These are phyloP conservation scores for Fusarium clavum DNA, from an alignment of 2,329 filamentous ascomycete genomes.

Conservation along the genomic window DNA sequence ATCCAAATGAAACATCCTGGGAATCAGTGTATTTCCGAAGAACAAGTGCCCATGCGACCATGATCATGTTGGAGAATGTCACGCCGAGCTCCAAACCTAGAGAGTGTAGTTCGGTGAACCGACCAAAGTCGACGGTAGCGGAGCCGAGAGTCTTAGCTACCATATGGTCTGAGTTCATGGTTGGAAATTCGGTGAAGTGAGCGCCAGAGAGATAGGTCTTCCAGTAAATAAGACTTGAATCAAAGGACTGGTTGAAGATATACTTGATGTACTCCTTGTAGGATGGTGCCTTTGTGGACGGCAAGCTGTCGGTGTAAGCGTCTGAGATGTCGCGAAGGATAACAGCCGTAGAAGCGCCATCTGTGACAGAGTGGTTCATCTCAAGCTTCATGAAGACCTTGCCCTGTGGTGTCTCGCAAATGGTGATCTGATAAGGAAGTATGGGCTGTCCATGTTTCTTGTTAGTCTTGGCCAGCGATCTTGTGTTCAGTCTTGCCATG, in stretches of 20 bases:
- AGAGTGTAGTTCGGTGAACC: constrained; percentile 8
- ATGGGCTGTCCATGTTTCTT: constrained; percentile 11
- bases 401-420: constrained; percentile 35
- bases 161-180: neutral
- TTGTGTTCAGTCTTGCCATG: constrained; percentile 38
- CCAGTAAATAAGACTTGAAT: constrained; percentile 39
- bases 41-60: constrained; percentile 64
- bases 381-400: constrained; percentile 46
- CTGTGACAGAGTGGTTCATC: constrained; percentile 52
- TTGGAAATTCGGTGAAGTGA: constrained; percentile 11
- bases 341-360: constrained; percentile 48
- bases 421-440: constrained; percentile 43
- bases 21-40: constrained; percentile 60
- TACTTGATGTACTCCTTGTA: constrained; percentile 41
- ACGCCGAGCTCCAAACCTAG: constrained; percentile 46
- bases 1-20: constrained; percentile 64
- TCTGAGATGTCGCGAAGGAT: constrained; percentile 48
- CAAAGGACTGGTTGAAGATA: constrained; percentile 16
- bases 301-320: constrained; percentile 41
- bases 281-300: neutral
- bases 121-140: constrained; percentile 9
- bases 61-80: constrained; percentile 63
- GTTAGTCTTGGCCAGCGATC: constrained; percentile 32
- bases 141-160: neutral
- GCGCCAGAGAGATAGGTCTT: constrained; percentile 15